Evolutionary conservation across 2,329 filamentous ascomycete species (phyloP).

Genomic region (Drechslera avenae): DNA sequence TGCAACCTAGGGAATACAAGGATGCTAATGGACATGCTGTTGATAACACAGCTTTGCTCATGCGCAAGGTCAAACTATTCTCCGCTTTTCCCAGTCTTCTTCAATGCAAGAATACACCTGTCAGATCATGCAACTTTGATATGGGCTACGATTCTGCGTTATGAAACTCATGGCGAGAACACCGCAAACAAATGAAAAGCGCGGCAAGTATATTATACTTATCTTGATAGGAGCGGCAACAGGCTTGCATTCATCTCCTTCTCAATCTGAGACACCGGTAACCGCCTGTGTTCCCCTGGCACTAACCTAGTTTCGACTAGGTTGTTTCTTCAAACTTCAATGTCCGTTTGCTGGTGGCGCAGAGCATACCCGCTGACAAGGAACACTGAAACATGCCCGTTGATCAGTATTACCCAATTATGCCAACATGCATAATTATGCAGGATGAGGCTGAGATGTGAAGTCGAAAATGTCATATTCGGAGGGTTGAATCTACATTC

Average conservation of each 20-base stretch:
- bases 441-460: not conserved
- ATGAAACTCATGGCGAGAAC: slow-evolving; percentile 5
- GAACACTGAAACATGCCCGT: slow-evolving; percentile 4
- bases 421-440: slow-evolving; percentile 4
- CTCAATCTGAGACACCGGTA: slow-evolving; percentile 7
- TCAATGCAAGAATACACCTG: no score
- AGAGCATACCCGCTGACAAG: slow-evolving; percentile 1
- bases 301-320: slow-evolving; percentile 3
- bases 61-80: no score
- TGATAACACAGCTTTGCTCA: not conserved
- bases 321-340: slow-evolving; percentile 4
- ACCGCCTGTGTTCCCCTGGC: not conserved
- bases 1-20: no score
- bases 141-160: not conserved
- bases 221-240: slow-evolving; percentile 10
- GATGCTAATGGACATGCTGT: slow-evolving; percentile 4
- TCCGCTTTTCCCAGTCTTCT: no score
- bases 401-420: slow-evolving; percentile 8
- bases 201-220: slow-evolving; percentile 9
- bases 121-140: no score
- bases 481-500: no score
- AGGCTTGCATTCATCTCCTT: slow-evolving; percentile 4
- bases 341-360: no score
- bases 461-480: not conserved
- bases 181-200: not conserved